Evolutionary conservation across 176 grass and related monocot genomes (phyloP).

Genomic region (Rhynchospora pubera): DNA sequence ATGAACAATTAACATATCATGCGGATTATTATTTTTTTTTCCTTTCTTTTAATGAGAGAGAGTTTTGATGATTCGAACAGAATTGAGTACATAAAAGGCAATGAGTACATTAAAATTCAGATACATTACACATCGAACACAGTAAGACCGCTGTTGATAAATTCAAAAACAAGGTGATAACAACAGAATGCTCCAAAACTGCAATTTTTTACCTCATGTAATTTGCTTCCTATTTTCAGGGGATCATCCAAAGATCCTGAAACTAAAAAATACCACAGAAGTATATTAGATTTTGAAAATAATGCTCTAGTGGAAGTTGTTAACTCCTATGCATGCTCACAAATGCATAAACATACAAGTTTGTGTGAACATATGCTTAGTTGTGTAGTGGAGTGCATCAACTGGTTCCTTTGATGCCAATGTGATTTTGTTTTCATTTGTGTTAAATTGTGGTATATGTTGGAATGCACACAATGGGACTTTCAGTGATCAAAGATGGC

Average conservation of each 20-base stretch:
- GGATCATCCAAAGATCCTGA: constrained; percentile 1
- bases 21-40: not conserved
- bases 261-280: not conserved
- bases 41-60: not conserved
- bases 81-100: not conserved
- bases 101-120: not conserved
- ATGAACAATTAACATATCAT: not conserved
- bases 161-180: constrained; percentile 16
- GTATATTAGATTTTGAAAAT: not conserved
- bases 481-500: not conserved
- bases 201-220: not conserved
- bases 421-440: not conserved
- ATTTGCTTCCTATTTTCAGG: constrained; percentile 9
- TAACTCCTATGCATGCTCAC: not conserved
- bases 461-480: not conserved
- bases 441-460: not conserved
- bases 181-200: constrained; percentile 14
- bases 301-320: not conserved
- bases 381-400: not conserved
- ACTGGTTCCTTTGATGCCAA: not conserved
- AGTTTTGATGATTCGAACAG: constrained; percentile 5
- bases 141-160: not conserved
- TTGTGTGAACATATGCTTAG: not conserved
- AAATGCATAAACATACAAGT: no score
- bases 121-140: not conserved